Conservation (phyloP, 2,329 filamentous ascomycete species). For the Diaporthe velutina region DNA sequence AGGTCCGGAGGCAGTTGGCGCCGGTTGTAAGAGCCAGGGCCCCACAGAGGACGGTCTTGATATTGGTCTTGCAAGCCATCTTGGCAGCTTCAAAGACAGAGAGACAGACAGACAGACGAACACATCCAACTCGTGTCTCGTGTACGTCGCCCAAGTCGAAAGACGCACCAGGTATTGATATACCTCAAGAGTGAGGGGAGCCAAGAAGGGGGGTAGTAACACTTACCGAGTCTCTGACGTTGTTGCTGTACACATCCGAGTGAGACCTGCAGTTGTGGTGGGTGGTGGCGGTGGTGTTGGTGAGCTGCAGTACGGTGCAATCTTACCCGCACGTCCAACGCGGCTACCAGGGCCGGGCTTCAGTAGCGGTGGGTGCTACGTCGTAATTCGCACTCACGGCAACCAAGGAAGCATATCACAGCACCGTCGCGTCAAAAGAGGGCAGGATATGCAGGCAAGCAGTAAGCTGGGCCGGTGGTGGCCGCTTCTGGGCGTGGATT, state of each 20-base stretch:
- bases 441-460: constrained; percentile 1
- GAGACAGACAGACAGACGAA: not conserved
- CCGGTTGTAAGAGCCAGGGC: constrained; percentile 27
- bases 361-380: constrained; percentile 5
- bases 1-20: constrained; percentile 33
- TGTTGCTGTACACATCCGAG: not conserved
- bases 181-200: not conserved
- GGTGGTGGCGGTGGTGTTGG: not conserved
- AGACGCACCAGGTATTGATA: constrained; percentile 16
- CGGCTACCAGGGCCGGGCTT: not conserved
- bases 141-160: not conserved
- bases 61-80: constrained; percentile 4
- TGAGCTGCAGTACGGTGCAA: not conserved
- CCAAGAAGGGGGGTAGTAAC: constrained; percentile 1
- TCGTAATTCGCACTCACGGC: not conserved
- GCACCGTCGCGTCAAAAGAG: not conserved
- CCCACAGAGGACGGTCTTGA: constrained; percentile 9
- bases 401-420: constrained; percentile 22
- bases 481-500: not conserved
- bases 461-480: constrained; percentile 8
- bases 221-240: constrained; percentile 28
- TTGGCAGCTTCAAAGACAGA: constrained; percentile 1
- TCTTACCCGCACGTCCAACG: not conserved
- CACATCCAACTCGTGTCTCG: not conserved
- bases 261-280: not conserved